Evolutionary conservation across 345 rosid species (phyloP), one percentile per base, ranked within the genome.

Genomic region (Aquilaria sinensis): DNA sequence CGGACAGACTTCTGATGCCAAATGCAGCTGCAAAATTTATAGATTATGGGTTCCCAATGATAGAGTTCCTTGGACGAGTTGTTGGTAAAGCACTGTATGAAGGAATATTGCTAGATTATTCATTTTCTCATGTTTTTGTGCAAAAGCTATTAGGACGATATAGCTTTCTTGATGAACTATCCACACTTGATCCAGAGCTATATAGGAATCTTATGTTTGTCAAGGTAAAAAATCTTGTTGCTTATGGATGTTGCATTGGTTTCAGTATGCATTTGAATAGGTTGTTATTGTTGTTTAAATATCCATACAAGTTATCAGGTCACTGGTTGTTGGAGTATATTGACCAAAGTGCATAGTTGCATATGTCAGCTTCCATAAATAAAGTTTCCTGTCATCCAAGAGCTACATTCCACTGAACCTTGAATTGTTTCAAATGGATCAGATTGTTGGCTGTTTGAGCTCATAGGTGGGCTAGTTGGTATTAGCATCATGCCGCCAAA

Each of bases 41-140:
- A 34, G 97, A 90, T 70, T 84, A 93, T 58, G 96, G 98, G 60
- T 72, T 84, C 64, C 88, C 79, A 81, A 87, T 86, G 98, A 84
- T 93, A 77, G 98, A 90, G 77, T 93, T 93, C 72, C 96, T 93
- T 67, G 98, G 98, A 68, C 85, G 96, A 76, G 83, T 93, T 72
- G 97, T 93, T 60, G 98, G 98, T 64, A 88, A 93, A 85, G 97
- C 98, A 65, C 87, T 93, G 37, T 93, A 93, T 63, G 98, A 93
- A 76, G 97, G 98, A 74, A 88, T 93, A 70, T 74, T 93, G 72
- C 84, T 90, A 61, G 98, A 93, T 78, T 93, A 90, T 74, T 82
- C 92, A 34, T 93, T 93, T 81, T 86, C 98, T 34, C 96, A 80
- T 67, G 96, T 85, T 68, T 93, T 93, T 73, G 87, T 93, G 56